Base-by-base conservation (phyloP, 495 filamentous ascomycete genomes). In the Penicillium bialowiezense region DNA sequence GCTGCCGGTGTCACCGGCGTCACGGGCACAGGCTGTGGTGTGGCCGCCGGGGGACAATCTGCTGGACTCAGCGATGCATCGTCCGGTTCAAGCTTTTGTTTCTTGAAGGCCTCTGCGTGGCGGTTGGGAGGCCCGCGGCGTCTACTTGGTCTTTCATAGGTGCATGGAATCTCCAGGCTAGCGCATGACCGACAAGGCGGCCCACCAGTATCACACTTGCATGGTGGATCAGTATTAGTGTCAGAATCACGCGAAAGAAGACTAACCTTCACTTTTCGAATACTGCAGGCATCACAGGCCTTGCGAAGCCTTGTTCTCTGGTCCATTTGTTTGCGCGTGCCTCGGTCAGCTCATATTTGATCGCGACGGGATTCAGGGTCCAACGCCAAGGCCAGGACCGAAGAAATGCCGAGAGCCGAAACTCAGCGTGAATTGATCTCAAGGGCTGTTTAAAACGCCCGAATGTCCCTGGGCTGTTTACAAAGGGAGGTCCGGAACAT, bases 121-220 rank as follows among this genome's bases (percentile, higher is more conserved):
- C 84, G 81, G 60, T 96, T 96, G 1, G 89, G 89, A 14, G 90
- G 90, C 1, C 90, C 90, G 49, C 90, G 82, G 14, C 90, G 80
- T 51, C 87, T 82, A 66, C 85, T 90, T 29, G 85, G 85, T 47
- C 90, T 70, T 38, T 86, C 75, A 67, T 88, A 91, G 37, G 89
- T 95, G 67, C 90, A 96, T 31, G 88, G 86, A 20, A 95, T 90
- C 37, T 86, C 80, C 48, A 96, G 77, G 38, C 83, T 82, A 44
- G 77, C 76, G 65, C 90, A 96, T 26, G 88, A 86, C 51, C 82
- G 79, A 72, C 90, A 96, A 7, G 90, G 89, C 10, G 86, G 86
- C 7, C 85, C 84, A 32, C 74, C 73, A 57, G 89, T 87, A 63
- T 95, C 89, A 68, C 90, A 95, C 87, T 93, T 48, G 34, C 24